Base-by-base conservation (phyloP, 169 alveolate genomes). In the Plasmodium billcollinsi region DNA sequence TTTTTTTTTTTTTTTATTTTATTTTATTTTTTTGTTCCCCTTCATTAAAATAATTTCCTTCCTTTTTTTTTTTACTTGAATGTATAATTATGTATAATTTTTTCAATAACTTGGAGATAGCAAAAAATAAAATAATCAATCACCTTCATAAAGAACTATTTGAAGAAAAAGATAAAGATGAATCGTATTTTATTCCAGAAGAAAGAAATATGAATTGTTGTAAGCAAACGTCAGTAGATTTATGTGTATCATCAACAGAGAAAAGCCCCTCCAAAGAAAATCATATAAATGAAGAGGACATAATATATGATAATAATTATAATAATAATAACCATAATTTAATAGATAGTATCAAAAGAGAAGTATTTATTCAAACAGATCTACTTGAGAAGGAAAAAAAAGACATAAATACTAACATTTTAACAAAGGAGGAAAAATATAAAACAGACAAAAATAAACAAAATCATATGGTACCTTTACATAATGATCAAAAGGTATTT, bases 111-210 rank as follows among this genome's bases (percentile, higher is more conserved):
- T 29, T 65, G 56, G 90, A 78, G 21, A 12, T 66, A 39, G 71
- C 90, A 24, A 78, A 78, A 65, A 78, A 45, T 29, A 67, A 78
- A 45, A 26, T 78, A 24, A 20, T 78, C 1, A 67, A 67, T 29
- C 65, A 70, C 14, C 49, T 78, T 15, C 66, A 78, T 45, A 78
- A 29, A 26, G 66, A 78, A 66, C 56, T 78, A 56, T 20, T 61
- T 52, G 21, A 61, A 11, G 24, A 56, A 8, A 78, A 47, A 12
- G 8, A 67, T 26, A 58, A 78, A 54, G 47, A 78, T 50, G 76
- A 67, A 39, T 78, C 62, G 15, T 45, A 11, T 5, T 52, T 78
- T 43, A 26, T 59, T 3, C 73, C 24, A 20, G 73, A 67, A 15
- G 62, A 66, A 8, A n/a, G 49, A 33, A 66, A 43, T 39, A 78